These are phyloP conservation scores for Lecanosticta acicola DNA, from an alignment of 2,329 filamentous ascomycete species.

Conservation along the genomic window DNA sequence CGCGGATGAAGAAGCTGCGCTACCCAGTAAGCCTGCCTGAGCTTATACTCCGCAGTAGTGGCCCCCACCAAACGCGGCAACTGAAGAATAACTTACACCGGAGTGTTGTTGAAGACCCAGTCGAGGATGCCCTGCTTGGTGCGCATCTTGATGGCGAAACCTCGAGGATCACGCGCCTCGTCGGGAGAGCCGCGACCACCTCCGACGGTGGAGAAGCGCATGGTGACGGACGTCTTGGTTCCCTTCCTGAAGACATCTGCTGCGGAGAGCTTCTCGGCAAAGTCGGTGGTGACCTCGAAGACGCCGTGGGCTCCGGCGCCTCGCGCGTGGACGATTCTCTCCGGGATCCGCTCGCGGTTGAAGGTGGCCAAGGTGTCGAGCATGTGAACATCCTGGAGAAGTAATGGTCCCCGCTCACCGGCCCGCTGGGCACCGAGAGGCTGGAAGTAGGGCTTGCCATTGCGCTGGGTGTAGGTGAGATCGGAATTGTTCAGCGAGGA, in stretches of 20 bases:
- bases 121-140: constrained; percentile 39
- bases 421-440: constrained; percentile 39
- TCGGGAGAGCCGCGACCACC: constrained; percentile 70
- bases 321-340: constrained; percentile 60
- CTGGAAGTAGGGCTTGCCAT: constrained; percentile 27
- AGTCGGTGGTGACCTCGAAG: constrained; percentile 51
- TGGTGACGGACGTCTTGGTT: constrained; percentile 60
- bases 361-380: constrained; percentile 61
- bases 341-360: constrained; percentile 66
- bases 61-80: too few relatives aligned
- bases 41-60: not conserved
- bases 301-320: constrained; percentile 52
- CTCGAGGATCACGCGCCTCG: constrained; percentile 43
- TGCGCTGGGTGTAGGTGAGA: constrained; percentile 26
- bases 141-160: constrained; percentile 48
- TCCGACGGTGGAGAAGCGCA: constrained; percentile 74
- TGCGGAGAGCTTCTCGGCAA: constrained; percentile 25
- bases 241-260: constrained; percentile 63
- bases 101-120: constrained; percentile 17
- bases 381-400: constrained; percentile 61
- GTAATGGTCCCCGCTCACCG: constrained; percentile 47
- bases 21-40: constrained; percentile 9
- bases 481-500: constrained; percentile 27
- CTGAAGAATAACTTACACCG: constrained; percentile 8
- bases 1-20: constrained; percentile 41